Evolutionary conservation across 2,329 filamentous ascomycete species (phyloP).

Genomic region (Trichoderma aggressivum): DNA sequence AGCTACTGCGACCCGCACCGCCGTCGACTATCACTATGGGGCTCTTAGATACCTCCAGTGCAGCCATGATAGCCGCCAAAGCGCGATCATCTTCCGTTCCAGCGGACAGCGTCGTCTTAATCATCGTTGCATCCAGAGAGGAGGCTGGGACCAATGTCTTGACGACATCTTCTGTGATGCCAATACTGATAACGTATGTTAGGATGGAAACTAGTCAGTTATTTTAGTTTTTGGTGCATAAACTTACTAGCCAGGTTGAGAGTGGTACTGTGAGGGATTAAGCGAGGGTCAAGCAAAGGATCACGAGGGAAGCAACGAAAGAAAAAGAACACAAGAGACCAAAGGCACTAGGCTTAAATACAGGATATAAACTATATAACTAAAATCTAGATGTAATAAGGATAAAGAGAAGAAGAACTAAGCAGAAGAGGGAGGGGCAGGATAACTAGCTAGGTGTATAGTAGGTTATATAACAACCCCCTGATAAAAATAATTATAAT

Average conservation of each 20-base stretch:
- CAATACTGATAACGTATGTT: neutral
- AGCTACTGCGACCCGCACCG: neutral
- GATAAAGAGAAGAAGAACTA: no score
- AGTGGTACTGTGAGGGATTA: no score
- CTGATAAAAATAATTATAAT: no score
- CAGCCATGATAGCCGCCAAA: neutral
- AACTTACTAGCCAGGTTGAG: conserved; percentile 5
- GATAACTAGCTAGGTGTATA: no score
- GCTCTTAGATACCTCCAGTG: neutral
- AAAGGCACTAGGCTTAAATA: no score
- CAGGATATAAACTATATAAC: no score
- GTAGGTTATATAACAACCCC: no score
- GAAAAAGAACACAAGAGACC: no score
- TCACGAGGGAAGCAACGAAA: no score
- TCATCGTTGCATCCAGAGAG: neutral
- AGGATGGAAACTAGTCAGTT: neutral
- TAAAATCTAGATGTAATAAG: no score
- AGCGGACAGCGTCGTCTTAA: neutral
- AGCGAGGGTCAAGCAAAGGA: no score
- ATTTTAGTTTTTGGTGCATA: neutral
- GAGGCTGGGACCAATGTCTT: neutral
- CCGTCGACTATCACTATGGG: conserved; percentile 1
- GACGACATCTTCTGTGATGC: neutral
- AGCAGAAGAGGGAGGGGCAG: no score
- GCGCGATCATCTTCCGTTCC: neutral